Conservation (phyloP, 257 asterid genomes). For the Henckelia pumila region DNA sequence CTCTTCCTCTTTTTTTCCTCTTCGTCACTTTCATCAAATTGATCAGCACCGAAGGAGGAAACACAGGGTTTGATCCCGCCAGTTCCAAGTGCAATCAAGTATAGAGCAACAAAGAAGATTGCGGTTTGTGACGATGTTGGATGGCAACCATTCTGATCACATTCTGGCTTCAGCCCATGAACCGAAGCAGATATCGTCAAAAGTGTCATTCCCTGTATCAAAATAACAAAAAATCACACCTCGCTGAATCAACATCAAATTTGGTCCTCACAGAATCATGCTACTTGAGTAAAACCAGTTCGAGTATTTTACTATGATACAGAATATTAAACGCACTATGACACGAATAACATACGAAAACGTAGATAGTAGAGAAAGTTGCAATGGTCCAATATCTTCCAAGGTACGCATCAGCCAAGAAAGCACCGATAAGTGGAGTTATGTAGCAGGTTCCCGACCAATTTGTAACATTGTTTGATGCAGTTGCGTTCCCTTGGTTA, state of each 20-base stretch:
- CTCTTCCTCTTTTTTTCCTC: conserved; percentile 65
- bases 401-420: conserved; percentile 69
- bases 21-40: conserved; percentile 73
- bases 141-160: conserved; percentile 40
- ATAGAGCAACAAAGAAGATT: conserved; percentile 44
- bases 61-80: conserved; percentile 98
- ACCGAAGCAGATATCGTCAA: conserved; percentile 70
- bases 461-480: conserved; percentile 59
- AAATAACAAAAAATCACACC: not conserved
- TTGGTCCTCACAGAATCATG: not conserved
- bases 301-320: too few species aligned
- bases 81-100: conserved; percentile 80
- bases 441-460: conserved; percentile 84
- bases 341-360: conserved; percentile 37
- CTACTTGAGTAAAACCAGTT: not conserved
- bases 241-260: not conserved
- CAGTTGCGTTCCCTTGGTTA: conserved; percentile 41
- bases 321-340: not conserved
- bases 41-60: conserved; percentile 90
- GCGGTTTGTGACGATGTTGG: conserved; percentile 53
- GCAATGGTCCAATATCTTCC: conserved; percentile 83
- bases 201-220: conserved; percentile 70
- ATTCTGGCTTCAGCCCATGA: conserved; percentile 55
- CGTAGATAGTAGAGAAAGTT: conserved; percentile 51
- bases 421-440: conserved; percentile 77